These are phyloP conservation scores for Camelina neglecta DNA, from an alignment of 345 rosid genomes.

Conservation along the genomic window DNA sequence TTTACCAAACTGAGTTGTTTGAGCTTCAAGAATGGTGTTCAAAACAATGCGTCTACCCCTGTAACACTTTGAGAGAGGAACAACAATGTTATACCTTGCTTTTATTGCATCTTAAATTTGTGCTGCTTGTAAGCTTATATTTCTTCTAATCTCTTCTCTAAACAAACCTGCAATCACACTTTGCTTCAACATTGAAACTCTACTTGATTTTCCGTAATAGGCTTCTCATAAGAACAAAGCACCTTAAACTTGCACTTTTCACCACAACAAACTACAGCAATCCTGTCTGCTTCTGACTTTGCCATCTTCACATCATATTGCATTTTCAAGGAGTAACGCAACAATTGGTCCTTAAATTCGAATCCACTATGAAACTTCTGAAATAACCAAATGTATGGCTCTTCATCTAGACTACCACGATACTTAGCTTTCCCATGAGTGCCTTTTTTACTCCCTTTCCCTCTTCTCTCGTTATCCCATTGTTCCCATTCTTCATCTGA, in stretches of 20 bases:
- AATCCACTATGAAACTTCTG: background rate
- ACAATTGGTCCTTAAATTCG: background rate
- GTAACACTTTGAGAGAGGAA: too few species aligned
- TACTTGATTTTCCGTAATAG: background rate
- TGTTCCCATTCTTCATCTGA: background rate
- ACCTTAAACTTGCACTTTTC: background rate
- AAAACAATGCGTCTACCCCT: too few species aligned
- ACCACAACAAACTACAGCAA: background rate
- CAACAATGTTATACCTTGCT: too few species aligned
- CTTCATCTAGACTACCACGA: background rate
- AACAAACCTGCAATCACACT: background rate
- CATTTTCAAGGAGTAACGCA: background rate
- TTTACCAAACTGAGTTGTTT: too few species aligned
- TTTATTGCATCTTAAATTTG: background rate
- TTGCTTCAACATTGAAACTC: conserved; percentile 14
- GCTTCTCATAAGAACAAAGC: background rate
- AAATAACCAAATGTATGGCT: background rate
- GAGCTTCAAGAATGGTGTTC: too few species aligned
- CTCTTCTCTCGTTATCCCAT: background rate
- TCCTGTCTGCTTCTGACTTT: background rate
- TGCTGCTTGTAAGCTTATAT: too few species aligned
- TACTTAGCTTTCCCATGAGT: background rate
- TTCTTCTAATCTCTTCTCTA: too few species aligned
- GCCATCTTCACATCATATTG: conserved; percentile 4
- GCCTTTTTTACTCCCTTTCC: background rate